phyloP scores from a whole-genome alignment of 1,284 basidiomycete species.

The Boletus nobilissimus region DNA sequence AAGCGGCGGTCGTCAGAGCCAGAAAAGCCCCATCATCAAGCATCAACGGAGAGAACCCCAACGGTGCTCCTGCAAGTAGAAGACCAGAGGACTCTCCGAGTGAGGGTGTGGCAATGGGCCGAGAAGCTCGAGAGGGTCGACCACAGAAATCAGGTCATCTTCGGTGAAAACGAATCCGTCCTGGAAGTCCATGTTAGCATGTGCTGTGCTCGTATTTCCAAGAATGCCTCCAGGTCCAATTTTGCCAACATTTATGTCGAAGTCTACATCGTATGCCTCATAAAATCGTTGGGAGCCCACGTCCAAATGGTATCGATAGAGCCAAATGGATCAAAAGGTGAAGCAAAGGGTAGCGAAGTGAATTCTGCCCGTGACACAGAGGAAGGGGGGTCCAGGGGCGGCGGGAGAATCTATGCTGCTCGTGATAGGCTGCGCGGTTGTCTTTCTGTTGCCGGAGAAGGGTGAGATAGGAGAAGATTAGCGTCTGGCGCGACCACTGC shows the following conservation, averaged over 20 bases:
- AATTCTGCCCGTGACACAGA: conserved; percentile 28
- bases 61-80: conserved; percentile 40
- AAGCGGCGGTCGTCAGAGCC: conserved; percentile 41
- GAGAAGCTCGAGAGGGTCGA: conserved; percentile 48
- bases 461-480: conserved; percentile 53
- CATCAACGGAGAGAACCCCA: conserved; percentile 47
- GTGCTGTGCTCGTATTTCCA: conserved; percentile 42
- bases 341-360: conserved; percentile 28
- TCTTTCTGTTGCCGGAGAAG: conserved; percentile 55
- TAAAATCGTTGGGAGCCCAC: conserved; percentile 52
- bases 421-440: conserved; percentile 35
- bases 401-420: conserved; percentile 38
- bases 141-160: conserved; percentile 83
- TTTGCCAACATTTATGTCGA: conserved; percentile 57
- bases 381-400: conserved; percentile 20
- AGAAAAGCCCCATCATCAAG: conserved; percentile 46
- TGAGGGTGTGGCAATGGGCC: conserved; percentile 20
- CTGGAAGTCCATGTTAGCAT: conserved; percentile 62
- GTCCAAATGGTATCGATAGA: conserved; percentile 57
- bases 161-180: conserved; percentile 81
- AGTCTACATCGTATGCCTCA: conserved; percentile 57
- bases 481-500: conserved; percentile 31
- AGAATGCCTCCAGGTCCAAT: conserved; percentile 47
- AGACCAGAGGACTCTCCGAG: conserved; percentile 37
- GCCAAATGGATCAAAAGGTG: conserved; percentile 52